Conservation (phyloP, 805 yeast genomes). For the Maudiozyma turicensis region DNA sequence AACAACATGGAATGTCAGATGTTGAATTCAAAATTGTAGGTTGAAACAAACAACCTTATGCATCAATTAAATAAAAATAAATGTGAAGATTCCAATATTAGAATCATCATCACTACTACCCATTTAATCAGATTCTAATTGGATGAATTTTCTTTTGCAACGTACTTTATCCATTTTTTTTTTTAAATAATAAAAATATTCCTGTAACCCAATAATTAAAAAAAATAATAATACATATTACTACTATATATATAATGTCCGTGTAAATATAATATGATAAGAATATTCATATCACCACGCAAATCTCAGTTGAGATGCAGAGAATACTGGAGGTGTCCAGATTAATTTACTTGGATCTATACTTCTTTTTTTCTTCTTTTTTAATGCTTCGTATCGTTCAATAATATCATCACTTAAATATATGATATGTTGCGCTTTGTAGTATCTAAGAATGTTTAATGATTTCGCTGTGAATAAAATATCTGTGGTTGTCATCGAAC, state of each 20-base stretch:
- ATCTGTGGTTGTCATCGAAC: constrained; percentile 95
- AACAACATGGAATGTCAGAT: constrained; percentile 31
- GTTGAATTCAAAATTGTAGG: constrained; percentile 23
- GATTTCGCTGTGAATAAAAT: constrained; percentile 89
- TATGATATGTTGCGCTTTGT: constrained; percentile 91
- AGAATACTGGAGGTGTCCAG: constrained; percentile 93
- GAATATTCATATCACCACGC: constrained; percentile 57
- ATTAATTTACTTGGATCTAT: constrained; percentile 61
- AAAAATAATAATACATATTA: not conserved
- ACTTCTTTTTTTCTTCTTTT: constrained; percentile 63
- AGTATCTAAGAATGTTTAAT: constrained; percentile 78
- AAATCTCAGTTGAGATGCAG: constrained; percentile 90
- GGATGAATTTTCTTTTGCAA: too few species aligned
- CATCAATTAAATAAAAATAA: too few species aligned
- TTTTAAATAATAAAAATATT: too few species aligned
- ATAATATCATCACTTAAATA: constrained; percentile 76
- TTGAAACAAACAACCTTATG: constrained; percentile 1
- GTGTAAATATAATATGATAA: not conserved
- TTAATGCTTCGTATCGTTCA: constrained; percentile 60
- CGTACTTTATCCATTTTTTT: too few species aligned
- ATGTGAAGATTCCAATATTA: too few species aligned
- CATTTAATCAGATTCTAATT: too few species aligned
- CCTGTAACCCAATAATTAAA: too few species aligned
- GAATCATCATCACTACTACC: too few species aligned
- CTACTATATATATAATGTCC: not conserved